Evolutionary conservation across 163 green algal genomes (phyloP).

Genomic region (Scenedesmus sp.): DNA sequence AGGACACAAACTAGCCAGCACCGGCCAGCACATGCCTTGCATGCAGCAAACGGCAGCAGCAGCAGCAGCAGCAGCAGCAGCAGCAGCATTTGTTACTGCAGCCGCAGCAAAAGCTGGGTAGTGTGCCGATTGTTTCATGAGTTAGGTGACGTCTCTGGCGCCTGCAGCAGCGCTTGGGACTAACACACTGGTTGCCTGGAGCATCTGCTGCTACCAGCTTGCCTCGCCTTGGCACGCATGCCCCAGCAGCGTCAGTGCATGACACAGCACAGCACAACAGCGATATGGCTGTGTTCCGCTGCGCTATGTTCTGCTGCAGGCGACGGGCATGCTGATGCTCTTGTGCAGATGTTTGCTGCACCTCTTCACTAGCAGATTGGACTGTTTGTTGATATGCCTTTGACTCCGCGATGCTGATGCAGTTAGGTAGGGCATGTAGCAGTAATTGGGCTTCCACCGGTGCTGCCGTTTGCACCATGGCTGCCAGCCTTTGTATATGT

Average conservation of each 20-base stretch:
- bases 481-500: neutral
- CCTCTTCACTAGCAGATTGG: neutral
- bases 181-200: neutral
- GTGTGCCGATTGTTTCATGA: neutral
- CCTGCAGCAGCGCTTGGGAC: neutral
- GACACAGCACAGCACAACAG: neutral
- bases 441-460: neutral
- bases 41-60: neutral
- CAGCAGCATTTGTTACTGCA: neutral
- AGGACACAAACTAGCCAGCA: conserved; percentile 18
- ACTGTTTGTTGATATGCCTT: neutral
- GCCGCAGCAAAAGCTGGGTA: neutral
- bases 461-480: neutral
- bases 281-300: neutral
- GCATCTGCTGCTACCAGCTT: neutral
- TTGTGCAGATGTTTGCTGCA: neutral
- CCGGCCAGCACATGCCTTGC: neutral
- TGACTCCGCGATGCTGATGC: neutral
- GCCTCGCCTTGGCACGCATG: neutral
- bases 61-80: neutral
- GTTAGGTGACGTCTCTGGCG: neutral
- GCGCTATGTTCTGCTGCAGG: neutral
- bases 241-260: neutral
- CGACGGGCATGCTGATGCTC: neutral
- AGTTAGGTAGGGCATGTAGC: neutral